Conservation (phyloP, 1,284 basidiomycete genomes). For the Apiotrichum laibachii region DNA sequence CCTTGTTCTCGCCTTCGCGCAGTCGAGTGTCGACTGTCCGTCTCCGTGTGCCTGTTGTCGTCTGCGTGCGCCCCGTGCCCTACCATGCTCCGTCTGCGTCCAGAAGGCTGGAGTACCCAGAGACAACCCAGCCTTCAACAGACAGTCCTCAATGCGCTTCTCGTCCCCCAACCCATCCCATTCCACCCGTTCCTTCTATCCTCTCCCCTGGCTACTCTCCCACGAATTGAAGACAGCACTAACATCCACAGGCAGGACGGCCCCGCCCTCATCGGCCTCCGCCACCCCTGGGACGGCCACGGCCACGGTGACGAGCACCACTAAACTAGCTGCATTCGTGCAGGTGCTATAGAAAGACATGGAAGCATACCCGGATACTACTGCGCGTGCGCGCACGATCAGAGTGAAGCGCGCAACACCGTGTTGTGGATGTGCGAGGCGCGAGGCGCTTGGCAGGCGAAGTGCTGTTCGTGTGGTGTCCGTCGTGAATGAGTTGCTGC, state of each 20-base stretch:
- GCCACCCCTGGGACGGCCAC: constrained; percentile 55
- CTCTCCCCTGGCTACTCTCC: not conserved
- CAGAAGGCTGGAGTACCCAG: too few relatives aligned
- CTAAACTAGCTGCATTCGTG: not conserved
- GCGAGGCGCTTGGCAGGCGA: too few relatives aligned
- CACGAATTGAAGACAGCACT: not conserved
- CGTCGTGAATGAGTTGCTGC: too few relatives aligned
- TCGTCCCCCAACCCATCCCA: not conserved
- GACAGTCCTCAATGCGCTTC: not conserved
- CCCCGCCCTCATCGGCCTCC: constrained; percentile 54
- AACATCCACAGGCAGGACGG: constrained; percentile 53
- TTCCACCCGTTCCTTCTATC: not conserved
- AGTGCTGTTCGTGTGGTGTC: too few relatives aligned
- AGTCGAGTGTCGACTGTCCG: too few relatives aligned
- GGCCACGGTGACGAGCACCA: constrained; percentile 31
- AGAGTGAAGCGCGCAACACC: too few relatives aligned
- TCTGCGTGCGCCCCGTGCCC: too few relatives aligned
- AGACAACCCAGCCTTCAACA: too few relatives aligned
- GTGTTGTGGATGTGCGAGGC: too few relatives aligned
- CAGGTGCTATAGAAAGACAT: constrained; percentile 2
- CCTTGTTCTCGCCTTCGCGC: too few relatives aligned
- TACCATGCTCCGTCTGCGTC: too few relatives aligned
- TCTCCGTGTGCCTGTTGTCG: too few relatives aligned
- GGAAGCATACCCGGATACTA: constrained; percentile 5
- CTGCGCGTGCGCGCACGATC: not conserved